Evolutionary conservation across 208 protist species (phyloP).

Genomic region (Trypanosoma avium): DNA sequence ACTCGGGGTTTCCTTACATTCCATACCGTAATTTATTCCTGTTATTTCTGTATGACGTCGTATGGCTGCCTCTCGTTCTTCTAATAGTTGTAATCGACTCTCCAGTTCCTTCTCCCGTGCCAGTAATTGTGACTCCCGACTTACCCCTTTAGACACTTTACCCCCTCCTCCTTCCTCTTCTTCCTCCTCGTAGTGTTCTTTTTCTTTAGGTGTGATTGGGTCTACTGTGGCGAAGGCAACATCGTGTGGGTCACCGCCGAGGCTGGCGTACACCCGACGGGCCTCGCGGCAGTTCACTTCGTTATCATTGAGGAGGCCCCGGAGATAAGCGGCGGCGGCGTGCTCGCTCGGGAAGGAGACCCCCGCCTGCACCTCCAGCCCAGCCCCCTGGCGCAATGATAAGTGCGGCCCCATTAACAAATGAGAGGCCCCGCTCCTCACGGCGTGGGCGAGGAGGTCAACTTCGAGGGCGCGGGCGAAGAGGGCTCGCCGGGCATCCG

Average conservation of each 20-base stretch:
- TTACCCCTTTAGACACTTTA: not conserved
- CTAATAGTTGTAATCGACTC: not conserved
- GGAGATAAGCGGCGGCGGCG: not conserved
- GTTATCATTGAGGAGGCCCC: not conserved
- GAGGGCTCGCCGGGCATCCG: not conserved
- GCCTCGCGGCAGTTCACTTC: conserved; percentile 9
- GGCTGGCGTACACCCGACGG: not conserved
- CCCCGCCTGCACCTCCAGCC: not conserved
- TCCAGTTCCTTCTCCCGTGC: conserved; percentile 8
- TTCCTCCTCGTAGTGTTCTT: too few relatives aligned
- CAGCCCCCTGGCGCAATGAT: not conserved
- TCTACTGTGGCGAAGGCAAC: not conserved
- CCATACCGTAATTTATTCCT: too few relatives aligned
- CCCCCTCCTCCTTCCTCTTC: not conserved
- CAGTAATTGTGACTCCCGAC: conserved; percentile 1
- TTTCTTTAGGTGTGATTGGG: not conserved
- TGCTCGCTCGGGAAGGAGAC: not conserved
- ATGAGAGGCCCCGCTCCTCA: conserved; percentile 3
- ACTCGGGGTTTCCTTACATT: too few relatives aligned
- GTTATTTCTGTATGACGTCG: not conserved
- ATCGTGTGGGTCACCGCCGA: conserved; percentile 7
- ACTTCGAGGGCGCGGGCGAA: conserved; percentile 11
- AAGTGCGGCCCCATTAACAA: not conserved
- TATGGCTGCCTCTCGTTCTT: not conserved
- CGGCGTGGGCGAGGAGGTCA: conserved; percentile 7